A percentile compares a stretch with the other conserved stretches of the same genome.
Conservation (phyloP, 2,329 filamentous ascomycete genomes). For the Fusarium sp. region DNA sequence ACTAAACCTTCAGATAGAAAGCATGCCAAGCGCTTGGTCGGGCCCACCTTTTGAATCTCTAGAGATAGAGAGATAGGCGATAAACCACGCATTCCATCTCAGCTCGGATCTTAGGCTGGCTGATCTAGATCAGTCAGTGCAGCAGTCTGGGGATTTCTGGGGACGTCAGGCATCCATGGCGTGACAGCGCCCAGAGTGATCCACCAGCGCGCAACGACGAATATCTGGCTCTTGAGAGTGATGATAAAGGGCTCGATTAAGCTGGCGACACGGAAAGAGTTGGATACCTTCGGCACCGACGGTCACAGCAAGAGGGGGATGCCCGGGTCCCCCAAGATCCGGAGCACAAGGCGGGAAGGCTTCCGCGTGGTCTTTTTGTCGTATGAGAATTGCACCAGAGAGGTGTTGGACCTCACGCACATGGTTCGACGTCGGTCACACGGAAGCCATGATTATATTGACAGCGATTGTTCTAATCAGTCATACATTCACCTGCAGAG, state of each 20-base stretch:
- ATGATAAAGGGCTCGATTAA: background rate
- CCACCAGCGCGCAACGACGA: background rate
- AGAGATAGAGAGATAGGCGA: slow-evolving; percentile 26
- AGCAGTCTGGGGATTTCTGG: slow-evolving; percentile 14
- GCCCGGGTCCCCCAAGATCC: background rate
- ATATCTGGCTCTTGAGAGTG: background rate
- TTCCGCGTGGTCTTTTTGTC: background rate
- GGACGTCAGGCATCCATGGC: slow-evolving; percentile 17
- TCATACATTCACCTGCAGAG: background rate
- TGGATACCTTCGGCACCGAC: background rate
- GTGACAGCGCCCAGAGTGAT: slow-evolving; percentile 6
- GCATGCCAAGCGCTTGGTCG: background rate
- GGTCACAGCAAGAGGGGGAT: background rate
- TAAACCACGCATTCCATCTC: slow-evolving; percentile 16
- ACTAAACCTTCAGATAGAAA: background rate
- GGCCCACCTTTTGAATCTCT: slow-evolving; percentile 13
- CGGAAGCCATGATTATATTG: background rate
- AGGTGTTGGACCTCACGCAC: background rate
- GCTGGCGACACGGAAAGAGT: background rate
- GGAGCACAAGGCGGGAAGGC: background rate
- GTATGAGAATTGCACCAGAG: background rate
- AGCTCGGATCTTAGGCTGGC: slow-evolving; percentile 18
- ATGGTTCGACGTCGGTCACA: background rate
- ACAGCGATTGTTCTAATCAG: background rate
- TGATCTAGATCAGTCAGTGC: slow-evolving; percentile 9